phyloP scores from a whole-genome alignment of 148 eudicot species.

The Amaranthus palmeri region DNA sequence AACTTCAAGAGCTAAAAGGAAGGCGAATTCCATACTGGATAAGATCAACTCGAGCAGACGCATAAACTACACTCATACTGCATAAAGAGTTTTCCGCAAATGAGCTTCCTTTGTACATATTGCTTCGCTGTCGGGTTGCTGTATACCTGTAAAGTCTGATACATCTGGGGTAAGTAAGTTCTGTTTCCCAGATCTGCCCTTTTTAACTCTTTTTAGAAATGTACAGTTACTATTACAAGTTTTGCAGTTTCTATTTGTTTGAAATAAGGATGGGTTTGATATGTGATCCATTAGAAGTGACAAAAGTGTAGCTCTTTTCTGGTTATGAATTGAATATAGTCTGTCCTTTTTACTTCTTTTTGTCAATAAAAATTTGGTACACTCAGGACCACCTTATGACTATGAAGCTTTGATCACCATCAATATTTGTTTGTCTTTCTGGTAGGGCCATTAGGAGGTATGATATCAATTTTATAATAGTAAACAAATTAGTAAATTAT shows the following conservation, averaged over 20 bases:
- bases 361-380: conserved; percentile 13
- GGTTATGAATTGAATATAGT: conserved; percentile 2
- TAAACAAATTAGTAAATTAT: no score
- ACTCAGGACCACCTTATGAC: conserved; percentile 22
- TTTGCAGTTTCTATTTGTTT: conserved; percentile 23
- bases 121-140: conserved; percentile 3
- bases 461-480: background rate
- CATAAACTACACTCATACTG: conserved; percentile 28
- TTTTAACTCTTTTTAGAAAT: conserved; percentile 16
- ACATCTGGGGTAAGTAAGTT: background rate
- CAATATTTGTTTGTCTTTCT: conserved; percentile 18
- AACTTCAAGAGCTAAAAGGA: conserved; percentile 80
- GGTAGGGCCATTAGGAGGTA: conserved; percentile 15
- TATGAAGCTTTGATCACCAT: conserved; percentile 15
- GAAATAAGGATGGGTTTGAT: conserved; percentile 14
- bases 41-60: conserved; percentile 43
- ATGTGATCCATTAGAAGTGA: background rate
- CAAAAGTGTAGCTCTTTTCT: background rate
- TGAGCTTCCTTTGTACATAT: conserved; percentile 21
- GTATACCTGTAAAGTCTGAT: conserved; percentile 5
- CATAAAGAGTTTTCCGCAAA: conserved; percentile 12
- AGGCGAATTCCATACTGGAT: conserved; percentile 70
- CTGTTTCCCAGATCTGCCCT: conserved; percentile 2
- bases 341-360: background rate
- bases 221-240: conserved; percentile 23